phyloP scores from a whole-genome alignment of 306 rosid species.

The Dalbergia cultrata region DNA sequence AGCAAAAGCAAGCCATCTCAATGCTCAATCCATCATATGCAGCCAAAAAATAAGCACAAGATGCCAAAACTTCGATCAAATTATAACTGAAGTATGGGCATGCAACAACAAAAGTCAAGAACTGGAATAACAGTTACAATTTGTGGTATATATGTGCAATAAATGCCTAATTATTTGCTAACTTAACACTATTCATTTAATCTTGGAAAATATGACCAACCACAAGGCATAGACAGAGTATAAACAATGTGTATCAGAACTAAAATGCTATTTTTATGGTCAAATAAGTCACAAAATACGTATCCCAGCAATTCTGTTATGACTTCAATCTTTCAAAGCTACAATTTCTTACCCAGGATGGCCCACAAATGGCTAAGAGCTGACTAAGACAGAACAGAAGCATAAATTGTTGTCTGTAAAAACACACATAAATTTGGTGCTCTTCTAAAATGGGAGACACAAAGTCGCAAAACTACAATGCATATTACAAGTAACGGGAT shows the following conservation, averaged over 20 bases:
- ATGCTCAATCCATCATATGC: constrained; percentile 16
- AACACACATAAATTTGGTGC: constrained; percentile 9
- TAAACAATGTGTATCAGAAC: constrained; percentile 2
- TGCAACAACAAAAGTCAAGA: background rate
- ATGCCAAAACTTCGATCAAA: background rate
- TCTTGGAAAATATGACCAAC: constrained; percentile 25
- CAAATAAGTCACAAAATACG: background rate
- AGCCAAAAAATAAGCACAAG: constrained; percentile 21
- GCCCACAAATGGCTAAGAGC: constrained; percentile 4
- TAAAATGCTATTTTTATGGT: constrained; percentile 5
- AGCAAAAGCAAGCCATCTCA: constrained; percentile 29
- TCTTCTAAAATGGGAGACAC: constrained; percentile 28
- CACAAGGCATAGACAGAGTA: constrained; percentile 13
- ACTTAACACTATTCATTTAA: background rate
- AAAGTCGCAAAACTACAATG: constrained; percentile 22
- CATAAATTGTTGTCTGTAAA: constrained; percentile 10
- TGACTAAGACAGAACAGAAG: background rate
- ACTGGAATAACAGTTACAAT: constrained; percentile 27
- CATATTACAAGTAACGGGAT: background rate
- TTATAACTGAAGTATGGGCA: constrained; percentile 8
- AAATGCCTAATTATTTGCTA: constrained; percentile 28
- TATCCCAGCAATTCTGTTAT: constrained; percentile 21
- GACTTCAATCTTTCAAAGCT: constrained; percentile 1
- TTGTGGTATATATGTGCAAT: background rate
- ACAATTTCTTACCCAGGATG: constrained; percentile 11